phyloP scores from a whole-genome alignment of 495 filamentous ascomycete genomes.

The Acidomyces sp. region DNA sequence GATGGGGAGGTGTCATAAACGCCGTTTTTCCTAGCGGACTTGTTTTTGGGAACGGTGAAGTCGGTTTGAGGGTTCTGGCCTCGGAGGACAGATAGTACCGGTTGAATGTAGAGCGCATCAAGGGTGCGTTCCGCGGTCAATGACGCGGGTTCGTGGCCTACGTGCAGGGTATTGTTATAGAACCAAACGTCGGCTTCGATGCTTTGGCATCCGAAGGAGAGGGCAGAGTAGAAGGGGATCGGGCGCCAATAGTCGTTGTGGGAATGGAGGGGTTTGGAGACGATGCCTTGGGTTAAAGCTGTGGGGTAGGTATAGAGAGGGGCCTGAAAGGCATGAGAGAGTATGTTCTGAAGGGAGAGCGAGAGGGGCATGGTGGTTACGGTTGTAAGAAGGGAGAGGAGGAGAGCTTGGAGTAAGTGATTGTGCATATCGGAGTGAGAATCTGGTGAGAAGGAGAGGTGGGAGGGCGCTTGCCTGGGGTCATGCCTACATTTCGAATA shows the following conservation, averaged over 20 bases:
- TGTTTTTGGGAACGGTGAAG: slow-evolving; percentile 23
- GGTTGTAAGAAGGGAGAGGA: too few relatives aligned
- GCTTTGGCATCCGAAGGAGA: slow-evolving; percentile 26
- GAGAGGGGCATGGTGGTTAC: slow-evolving; percentile 17
- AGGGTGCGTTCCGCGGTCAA: slow-evolving; percentile 28
- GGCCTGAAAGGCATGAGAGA: slow-evolving; percentile 24
- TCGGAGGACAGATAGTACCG: slow-evolving; percentile 27
- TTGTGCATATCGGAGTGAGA: too few relatives aligned
- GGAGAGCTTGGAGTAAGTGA: too few relatives aligned
- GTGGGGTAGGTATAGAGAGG: slow-evolving; percentile 29
- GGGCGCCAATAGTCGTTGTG: slow-evolving; percentile 35
- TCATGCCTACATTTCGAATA: too few relatives aligned
- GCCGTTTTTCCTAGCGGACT: too few relatives aligned
- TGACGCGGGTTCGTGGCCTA: slow-evolving; percentile 29
- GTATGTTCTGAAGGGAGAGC: slow-evolving; percentile 26
- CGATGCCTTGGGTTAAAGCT: slow-evolving; percentile 28
- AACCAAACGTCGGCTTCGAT: slow-evolving; percentile 33
- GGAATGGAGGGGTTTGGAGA: slow-evolving; percentile 29
- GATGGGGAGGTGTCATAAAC: slow-evolving; percentile 26
- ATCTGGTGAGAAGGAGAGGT: too few relatives aligned
- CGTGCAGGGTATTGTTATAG: slow-evolving; percentile 28
- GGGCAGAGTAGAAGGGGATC: slow-evolving; percentile 23
- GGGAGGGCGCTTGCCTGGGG: too few relatives aligned
- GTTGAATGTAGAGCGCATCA: slow-evolving; percentile 30
- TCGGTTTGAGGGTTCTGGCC: slow-evolving; percentile 25